Conservation (phyloP, 2,329 filamentous ascomycete genomes). For the Knoxdaviesia capensis region DNA sequence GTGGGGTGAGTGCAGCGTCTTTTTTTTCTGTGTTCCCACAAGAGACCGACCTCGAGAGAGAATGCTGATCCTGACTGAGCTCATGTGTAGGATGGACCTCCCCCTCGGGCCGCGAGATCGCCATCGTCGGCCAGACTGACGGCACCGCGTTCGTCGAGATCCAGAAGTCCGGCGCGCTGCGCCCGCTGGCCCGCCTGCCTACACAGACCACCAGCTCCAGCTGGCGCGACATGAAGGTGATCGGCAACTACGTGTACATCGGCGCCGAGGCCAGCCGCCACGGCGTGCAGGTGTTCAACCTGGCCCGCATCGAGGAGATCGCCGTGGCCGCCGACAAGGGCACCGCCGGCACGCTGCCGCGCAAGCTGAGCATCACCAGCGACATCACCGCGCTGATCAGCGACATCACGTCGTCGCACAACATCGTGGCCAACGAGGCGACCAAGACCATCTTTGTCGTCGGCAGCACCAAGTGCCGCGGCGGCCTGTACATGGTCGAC, state of each 20-base stretch:
- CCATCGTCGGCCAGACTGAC: slow-evolving; percentile 25
- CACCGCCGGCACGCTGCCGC: too few relatives aligned
- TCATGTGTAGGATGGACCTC: slow-evolving; percentile 1
- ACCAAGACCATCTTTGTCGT: slow-evolving; percentile 21
- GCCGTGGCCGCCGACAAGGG: slow-evolving; percentile 19
- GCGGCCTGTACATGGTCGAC: slow-evolving; percentile 34
- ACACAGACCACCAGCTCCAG: slow-evolving; percentile 15
- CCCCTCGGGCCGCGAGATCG: slow-evolving; percentile 24
- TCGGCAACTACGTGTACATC: slow-evolving; percentile 15
- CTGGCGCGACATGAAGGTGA: slow-evolving; percentile 22
- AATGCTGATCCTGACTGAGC: too few relatives aligned
- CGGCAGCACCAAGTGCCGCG: slow-evolving; percentile 18
- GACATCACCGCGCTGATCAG: slow-evolving; percentile 17
- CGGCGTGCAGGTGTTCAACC: slow-evolving; percentile 42
- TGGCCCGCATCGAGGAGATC: slow-evolving; percentile 32
- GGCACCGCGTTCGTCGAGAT: slow-evolving; percentile 30
- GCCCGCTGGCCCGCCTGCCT: slow-evolving; percentile 24
- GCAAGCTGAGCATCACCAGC: slow-evolving; percentile 12
- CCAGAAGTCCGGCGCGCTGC: slow-evolving; percentile 19
- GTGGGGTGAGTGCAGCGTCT: slow-evolving; percentile 12
- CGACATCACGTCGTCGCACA: slow-evolving; percentile 24
- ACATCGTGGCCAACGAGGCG: slow-evolving; percentile 28
- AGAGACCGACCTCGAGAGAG: too few relatives aligned
- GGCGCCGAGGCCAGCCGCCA: slow-evolving; percentile 24
- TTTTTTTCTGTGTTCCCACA: too few relatives aligned